Evolutionary conservation across 768 basidiomycete species (phyloP).

Genomic region (Leccinum subgranulosum): DNA sequence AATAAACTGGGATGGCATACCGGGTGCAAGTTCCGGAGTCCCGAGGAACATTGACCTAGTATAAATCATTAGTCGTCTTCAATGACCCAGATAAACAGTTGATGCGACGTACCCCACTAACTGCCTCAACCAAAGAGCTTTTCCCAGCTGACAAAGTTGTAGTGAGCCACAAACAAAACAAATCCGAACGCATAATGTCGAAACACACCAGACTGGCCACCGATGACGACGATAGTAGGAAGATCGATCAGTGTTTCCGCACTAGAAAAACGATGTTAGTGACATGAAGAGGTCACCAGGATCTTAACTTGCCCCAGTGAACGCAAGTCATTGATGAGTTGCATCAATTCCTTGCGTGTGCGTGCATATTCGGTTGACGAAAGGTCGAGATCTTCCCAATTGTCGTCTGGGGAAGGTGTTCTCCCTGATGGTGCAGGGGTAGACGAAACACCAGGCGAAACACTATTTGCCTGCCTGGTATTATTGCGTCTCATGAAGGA

Average conservation of each 20-base stretch:
- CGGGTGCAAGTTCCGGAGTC: slow-evolving; percentile 61
- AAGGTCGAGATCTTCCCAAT: slow-evolving; percentile 18
- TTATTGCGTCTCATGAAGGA: not conserved
- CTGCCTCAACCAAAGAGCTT: slow-evolving; percentile 57
- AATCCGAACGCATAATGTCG: not conserved
- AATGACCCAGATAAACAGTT: not conserved
- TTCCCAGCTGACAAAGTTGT: slow-evolving; percentile 44
- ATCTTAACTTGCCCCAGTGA: slow-evolving; percentile 36
- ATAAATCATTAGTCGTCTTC: not conserved
- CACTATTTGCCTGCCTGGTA: not conserved
- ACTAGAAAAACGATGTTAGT: slow-evolving; percentile 24
- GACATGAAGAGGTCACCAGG: not conserved
- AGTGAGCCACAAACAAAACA: not conserved
- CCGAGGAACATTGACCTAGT: slow-evolving; percentile 56
- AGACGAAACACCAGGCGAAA: slow-evolving; percentile 2
- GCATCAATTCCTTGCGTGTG: slow-evolving; percentile 38
- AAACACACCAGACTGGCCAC: slow-evolving; percentile 49
- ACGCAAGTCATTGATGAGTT: slow-evolving; percentile 36
- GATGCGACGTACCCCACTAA: slow-evolving; percentile 43
- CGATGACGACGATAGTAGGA: slow-evolving; percentile 55
- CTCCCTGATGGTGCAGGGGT: not conserved
- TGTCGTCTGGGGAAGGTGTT: slow-evolving; percentile 12
- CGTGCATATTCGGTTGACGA: slow-evolving; percentile 39
- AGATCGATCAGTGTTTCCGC: slow-evolving; percentile 40
- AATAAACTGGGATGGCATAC: slow-evolving; percentile 23